Evolutionary conservation across 2,329 filamentous ascomycete genomes (phyloP).

Genomic region (Cercospora sojina): DNA sequence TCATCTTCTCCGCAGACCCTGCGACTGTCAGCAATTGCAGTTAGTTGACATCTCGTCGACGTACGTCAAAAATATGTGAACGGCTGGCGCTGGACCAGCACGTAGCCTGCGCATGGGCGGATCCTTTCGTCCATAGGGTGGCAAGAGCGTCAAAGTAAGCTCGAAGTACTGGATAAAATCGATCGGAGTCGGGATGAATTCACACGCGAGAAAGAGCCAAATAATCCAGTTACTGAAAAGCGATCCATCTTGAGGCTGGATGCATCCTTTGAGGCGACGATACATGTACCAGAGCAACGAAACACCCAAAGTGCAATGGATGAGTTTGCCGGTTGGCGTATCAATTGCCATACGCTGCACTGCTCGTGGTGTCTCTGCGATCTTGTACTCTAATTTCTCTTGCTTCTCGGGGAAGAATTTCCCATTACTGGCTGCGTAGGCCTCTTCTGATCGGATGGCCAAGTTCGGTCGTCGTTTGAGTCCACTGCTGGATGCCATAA

Average conservation of each 20-base stretch:
- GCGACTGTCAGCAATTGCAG: neutral
- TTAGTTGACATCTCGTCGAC: neutral
- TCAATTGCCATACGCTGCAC: neutral
- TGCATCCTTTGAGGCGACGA: neutral
- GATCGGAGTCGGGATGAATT: neutral
- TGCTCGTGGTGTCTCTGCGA: neutral
- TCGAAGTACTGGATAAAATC: constrained; percentile 1
- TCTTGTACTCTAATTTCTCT: neutral
- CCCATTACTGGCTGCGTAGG: neutral
- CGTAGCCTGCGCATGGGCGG: neutral
- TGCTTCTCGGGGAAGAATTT: neutral
- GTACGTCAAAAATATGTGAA: constrained; percentile 12
- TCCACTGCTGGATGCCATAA: neutral
- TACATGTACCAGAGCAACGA: neutral
- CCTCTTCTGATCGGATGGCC: neutral
- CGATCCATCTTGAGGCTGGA: neutral
- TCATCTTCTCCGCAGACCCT: constrained; percentile 18
- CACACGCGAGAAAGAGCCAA: neutral
- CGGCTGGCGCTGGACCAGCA: neutral
- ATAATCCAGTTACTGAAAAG: neutral
- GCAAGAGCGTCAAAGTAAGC: neutral
- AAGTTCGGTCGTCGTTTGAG: neutral
- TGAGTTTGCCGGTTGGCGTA: neutral
- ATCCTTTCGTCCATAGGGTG: neutral
- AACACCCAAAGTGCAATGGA: neutral